Base-by-base conservation (phyloP, 2,329 filamentous ascomycete species). In the Cladosporium colombiae region DNA sequence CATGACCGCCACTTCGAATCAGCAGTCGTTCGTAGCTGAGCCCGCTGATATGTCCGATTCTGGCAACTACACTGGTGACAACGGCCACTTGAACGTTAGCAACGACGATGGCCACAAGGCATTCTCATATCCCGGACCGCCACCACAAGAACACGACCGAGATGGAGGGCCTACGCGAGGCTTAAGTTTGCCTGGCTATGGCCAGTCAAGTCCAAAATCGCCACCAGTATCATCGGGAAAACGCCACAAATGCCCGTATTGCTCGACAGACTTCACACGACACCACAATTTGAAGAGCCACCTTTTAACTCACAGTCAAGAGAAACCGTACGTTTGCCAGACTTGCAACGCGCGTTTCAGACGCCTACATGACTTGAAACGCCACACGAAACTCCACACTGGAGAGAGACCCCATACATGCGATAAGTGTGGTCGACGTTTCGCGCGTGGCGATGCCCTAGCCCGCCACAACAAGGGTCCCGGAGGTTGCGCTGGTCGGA, bases 261-360 rank as follows among this genome's bases (percentile, higher is more conserved):
- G 95, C 83, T 88, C 92, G 46, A 97, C 95, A 5, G 95, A 97
- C 74, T 99, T 99, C 72, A 99, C 95, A 31, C 88, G 95, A 53
- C 95, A 98, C 76, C 95, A 98, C 77, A 98, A 99, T 74, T 86
- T 98, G 31, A 99, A 98, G 81, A 97, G 93, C 72, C 95, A 99
- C 80, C 85, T 99, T 65, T 86, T 99, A 76, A 98, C 95, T 0
- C 95, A 98, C 78, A 97, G 93, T 74, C 94, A 99, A 82, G 95
- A 99, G 78, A 99, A 99, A 79, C 95, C 95, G 0, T 99, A 95
- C 75, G 87, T 95, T 31, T 99, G 95, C 76, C 89, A 92, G 68
- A 92, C 91, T n/a, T 99, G 95, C 77, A 88, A 94, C 72, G 91
- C 95, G 78, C 89, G 94, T 62, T 99, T 99, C 79, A 88, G 95